Evolutionary conservation across 2,329 filamentous ascomycete genomes (phyloP).

Genomic region (Cordyceps cicadae): DNA sequence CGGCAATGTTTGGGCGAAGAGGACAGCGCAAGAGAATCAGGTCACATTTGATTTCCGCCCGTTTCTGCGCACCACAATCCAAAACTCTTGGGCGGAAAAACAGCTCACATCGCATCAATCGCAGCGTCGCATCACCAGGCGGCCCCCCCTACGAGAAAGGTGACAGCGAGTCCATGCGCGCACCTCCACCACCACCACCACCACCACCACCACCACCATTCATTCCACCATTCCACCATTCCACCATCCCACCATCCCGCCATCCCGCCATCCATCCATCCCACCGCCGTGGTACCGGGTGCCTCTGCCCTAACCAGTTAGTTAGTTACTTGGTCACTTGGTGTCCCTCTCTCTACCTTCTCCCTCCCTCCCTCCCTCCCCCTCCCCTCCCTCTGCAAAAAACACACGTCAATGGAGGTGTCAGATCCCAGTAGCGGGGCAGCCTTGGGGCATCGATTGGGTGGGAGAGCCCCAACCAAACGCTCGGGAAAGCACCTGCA

Average conservation of each 20-base stretch:
- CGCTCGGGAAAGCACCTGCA: slow-evolving; percentile 3
- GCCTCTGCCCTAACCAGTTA: not conserved
- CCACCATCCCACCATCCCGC: not conserved
- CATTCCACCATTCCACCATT: not conserved
- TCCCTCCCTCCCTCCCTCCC: not conserved
- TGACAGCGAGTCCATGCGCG: not conserved
- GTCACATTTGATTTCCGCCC: not conserved
- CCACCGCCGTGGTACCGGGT: not conserved
- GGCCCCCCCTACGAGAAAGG: not conserved
- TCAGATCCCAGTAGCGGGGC: slow-evolving; percentile 7
- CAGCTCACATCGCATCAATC: not conserved
- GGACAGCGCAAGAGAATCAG: no score
- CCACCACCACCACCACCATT: not conserved
- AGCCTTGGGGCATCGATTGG: slow-evolving; percentile 9
- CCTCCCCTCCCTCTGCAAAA: no score
- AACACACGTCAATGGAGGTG: not conserved
- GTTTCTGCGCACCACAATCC: not conserved
- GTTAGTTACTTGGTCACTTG: not conserved
- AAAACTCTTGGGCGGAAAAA: not conserved
- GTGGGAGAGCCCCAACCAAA: not conserved
- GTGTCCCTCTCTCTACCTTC: no score
- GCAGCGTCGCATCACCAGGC: not conserved
- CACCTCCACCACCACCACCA: not conserved
- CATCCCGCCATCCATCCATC: not conserved
- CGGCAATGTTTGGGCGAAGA: no score